phyloP scores from a whole-genome alignment of 352 stramenopile species.

The Phytophthora pluvialis region DNA sequence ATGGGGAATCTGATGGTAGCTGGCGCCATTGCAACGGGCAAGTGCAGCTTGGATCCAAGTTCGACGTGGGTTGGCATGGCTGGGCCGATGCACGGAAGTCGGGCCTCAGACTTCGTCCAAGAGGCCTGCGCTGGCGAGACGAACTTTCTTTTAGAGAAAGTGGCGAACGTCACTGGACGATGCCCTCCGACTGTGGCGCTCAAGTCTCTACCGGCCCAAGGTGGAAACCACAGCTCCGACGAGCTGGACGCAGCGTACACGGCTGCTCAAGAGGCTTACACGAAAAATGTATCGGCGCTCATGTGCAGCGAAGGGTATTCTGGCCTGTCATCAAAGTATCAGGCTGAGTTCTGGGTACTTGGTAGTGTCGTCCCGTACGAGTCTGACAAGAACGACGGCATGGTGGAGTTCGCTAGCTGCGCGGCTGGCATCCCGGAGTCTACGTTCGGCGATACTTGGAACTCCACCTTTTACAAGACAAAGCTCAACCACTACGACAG shows the following conservation, averaged over 20 bases:
- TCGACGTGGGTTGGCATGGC: slow-evolving; percentile 40
- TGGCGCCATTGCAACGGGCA: slow-evolving; percentile 27
- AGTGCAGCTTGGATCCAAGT: slow-evolving; percentile 26
- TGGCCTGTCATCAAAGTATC: slow-evolving; percentile 41
- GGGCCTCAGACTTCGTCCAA: slow-evolving; percentile 23
- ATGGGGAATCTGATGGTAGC: slow-evolving; percentile 31
- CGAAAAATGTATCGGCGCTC: slow-evolving; percentile 31
- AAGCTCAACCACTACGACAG: slow-evolving; percentile 64
- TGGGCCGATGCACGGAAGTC: slow-evolving; percentile 25
- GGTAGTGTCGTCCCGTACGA: slow-evolving; percentile 32
- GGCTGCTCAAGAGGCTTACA: slow-evolving; percentile 31
- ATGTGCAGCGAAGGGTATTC: slow-evolving; percentile 43
- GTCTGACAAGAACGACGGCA: slow-evolving; percentile 37
- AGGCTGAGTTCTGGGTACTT: slow-evolving; percentile 23
- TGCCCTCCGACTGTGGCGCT: slow-evolving; percentile 30
- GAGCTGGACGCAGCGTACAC: slow-evolving; percentile 30
- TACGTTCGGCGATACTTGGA: slow-evolving; percentile 46
- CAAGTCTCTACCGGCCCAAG: slow-evolving; percentile 38
- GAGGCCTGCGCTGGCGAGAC: slow-evolving; percentile 17
- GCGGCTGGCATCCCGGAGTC: slow-evolving; percentile 25
- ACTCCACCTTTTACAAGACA: slow-evolving; percentile 48
- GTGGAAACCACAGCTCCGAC: slow-evolving; percentile 20
- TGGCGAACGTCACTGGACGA: slow-evolving; percentile 17
- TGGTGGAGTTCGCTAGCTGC: slow-evolving; percentile 60
- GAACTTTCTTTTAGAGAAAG: slow-evolving; percentile 12